Base-by-base conservation (phyloP, 768 basidiomycete species). In the Mycena epipterygia region DNA sequence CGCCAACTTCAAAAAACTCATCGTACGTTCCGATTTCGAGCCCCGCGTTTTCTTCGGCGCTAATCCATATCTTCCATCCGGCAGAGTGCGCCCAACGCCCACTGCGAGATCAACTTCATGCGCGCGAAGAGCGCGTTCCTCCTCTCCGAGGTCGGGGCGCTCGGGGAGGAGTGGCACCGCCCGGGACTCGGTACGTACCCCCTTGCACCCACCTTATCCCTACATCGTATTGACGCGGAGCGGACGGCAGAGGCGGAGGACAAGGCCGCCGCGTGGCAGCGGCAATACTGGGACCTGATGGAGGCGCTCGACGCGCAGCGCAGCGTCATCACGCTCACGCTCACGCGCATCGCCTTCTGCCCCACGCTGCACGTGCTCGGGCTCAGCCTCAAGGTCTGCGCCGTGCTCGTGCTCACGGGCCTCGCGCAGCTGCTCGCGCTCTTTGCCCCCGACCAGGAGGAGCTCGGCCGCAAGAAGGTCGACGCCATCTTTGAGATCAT, bases 351-450 rank as follows among this genome's bases (percentile, higher is more conserved):
- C 17, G 70, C 61, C 2, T 71, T 72, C 57, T 64, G 66, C 57
- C 55, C 71, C 0, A 21, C 4, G 6, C 29, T 53, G 12, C 46
- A 33, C 48, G 32, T 21, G n/a, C 19, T 72, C 46, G 55, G 21
- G 14, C 60, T 67, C 13, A 60, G 23, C 12, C 46, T 72, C 27
- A 64, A 68, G 56, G 41, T 68, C 25, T 56, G 49, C 46, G 2
- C 30, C 2, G 23, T 72, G 11, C 14, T 72, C 41, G 42, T 33
- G 30, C 55, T 64, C 16, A 72, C 67, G 12, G 67, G 56, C 5
- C 11, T 52, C 32, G n/a, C 56, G 1, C 25, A 9, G 12, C 65
- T 72, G 12, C 56, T 84, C 81, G 82, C 86, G 41, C 82, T 83
- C 37, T 73, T 57, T 72, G 72, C 60, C 5, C 13, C 21, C 35